A percentile compares a stretch with the other conserved stretches of the same genome.
phyloP scores from a whole-genome alignment of 805 yeast species.

The Lipomyces lipofer region DNA sequence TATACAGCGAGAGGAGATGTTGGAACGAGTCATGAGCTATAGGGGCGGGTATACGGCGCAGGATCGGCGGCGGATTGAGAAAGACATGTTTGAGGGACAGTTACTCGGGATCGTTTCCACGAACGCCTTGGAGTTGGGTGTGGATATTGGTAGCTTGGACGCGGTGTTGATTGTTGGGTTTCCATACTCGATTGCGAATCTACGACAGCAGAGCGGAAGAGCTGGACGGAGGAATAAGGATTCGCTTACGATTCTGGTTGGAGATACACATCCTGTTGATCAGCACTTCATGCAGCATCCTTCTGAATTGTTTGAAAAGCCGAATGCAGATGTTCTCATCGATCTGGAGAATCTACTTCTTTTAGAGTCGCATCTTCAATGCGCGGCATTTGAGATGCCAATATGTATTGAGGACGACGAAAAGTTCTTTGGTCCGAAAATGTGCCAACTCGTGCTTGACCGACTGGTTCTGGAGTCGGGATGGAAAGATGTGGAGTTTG shows the following conservation, averaged over 20 bases:
- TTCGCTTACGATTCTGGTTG: slow-evolving; percentile 80
- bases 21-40: slow-evolving; percentile 79
- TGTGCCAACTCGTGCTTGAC: slow-evolving; percentile 41
- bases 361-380: slow-evolving; percentile 81
- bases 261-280: slow-evolving; percentile 80
- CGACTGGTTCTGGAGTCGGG: slow-evolving; percentile 16
- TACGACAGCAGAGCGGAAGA: slow-evolving; percentile 95
- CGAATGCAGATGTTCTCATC: slow-evolving; percentile 56
- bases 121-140: slow-evolving; percentile 92
- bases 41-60: slow-evolving; percentile 90
- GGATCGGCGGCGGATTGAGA: slow-evolving; percentile 85
- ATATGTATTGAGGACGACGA: slow-evolving; percentile 55
- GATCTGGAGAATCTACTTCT: slow-evolving; percentile 64
- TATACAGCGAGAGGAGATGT: slow-evolving; percentile 45
- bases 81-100: slow-evolving; percentile 85
- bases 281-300: slow-evolving; percentile 78
- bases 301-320: slow-evolving; percentile 53
- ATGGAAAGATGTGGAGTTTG: slow-evolving; percentile 40
- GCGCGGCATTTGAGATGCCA: slow-evolving; percentile 89
- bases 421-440: slow-evolving; percentile 54
- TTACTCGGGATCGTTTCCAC: slow-evolving; percentile 88
- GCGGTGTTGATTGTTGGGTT: slow-evolving; percentile 92
- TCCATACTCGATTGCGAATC: slow-evolving; percentile 80
- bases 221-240: slow-evolving; percentile 90
- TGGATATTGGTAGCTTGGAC: slow-evolving; percentile 90